Evolutionary conservation across 805 yeast genomes (phyloP).

Genomic region (Yarrowia bubula): DNA sequence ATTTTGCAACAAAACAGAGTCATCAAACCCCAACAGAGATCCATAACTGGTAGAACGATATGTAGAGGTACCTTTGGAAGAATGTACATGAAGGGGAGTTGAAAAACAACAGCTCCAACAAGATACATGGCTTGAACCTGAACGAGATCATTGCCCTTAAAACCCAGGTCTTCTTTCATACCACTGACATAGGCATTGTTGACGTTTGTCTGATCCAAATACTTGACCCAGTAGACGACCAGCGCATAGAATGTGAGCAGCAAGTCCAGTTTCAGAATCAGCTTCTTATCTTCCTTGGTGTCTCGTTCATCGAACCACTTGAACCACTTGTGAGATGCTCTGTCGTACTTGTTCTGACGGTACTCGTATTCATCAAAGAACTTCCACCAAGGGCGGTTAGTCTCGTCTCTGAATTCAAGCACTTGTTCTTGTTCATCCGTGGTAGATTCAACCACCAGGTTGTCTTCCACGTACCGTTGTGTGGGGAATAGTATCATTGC

Average conservation of each 20-base stretch:
- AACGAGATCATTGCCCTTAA: conserved; percentile 59
- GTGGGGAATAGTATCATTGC: background rate
- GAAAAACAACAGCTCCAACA: conserved; percentile 59
- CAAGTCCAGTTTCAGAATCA: conserved; percentile 53
- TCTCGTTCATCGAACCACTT: conserved; percentile 54
- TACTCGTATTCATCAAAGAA: conserved; percentile 33
- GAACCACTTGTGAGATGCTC: conserved; percentile 45
- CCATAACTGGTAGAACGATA: conserved; percentile 53
- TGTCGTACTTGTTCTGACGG: conserved; percentile 31
- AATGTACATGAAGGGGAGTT: conserved; percentile 57
- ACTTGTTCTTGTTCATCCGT: background rate
- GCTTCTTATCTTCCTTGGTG: conserved; percentile 47
- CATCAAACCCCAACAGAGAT: conserved; percentile 63
- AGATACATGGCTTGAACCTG: conserved; percentile 56
- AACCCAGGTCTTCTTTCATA: conserved; percentile 52
- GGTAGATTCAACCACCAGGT: background rate
- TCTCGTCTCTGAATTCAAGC: conserved; percentile 29
- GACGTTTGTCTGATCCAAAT: conserved; percentile 38
- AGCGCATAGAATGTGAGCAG: conserved; percentile 55
- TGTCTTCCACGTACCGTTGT: background rate
- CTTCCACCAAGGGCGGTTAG: conserved; percentile 41
- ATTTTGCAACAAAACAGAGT: conserved; percentile 56
- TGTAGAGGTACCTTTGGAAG: conserved; percentile 56
- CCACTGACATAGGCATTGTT: conserved; percentile 65
- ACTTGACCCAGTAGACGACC: conserved; percentile 64